Evolutionary conservation across 331 rosid species (phyloP).

Genomic region (Pyrus hybrid): DNA sequence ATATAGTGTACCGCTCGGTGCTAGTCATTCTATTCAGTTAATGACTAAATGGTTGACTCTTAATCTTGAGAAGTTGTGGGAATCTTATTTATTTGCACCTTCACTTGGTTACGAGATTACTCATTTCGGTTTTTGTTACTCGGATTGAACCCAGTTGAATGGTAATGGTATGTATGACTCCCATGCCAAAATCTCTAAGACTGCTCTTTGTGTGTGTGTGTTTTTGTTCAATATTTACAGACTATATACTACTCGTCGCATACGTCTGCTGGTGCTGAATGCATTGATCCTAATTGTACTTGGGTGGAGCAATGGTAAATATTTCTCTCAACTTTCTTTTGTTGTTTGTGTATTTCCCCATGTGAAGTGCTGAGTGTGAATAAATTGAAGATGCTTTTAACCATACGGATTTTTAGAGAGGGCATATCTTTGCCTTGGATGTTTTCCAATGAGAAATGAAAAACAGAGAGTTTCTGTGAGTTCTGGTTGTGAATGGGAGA

Average conservation of each 20-base stretch:
- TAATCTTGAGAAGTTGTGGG: background rate
- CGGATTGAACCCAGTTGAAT: background rate
- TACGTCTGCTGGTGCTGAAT: slow-evolving; percentile 93
- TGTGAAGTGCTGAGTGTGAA: background rate
- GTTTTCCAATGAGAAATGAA: background rate
- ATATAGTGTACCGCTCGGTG: background rate
- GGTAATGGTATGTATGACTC: background rate
- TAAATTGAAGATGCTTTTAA: background rate
- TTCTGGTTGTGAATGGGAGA: background rate
- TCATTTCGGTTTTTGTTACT: background rate
- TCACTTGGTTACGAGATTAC: background rate
- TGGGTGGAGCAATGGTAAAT: slow-evolving; percentile 98
- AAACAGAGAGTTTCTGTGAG: background rate
- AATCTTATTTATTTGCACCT: background rate
- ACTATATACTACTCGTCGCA: slow-evolving; percentile 80
- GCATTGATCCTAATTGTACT: slow-evolving; percentile 84
- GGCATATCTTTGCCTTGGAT: background rate
- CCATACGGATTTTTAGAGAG: background rate
- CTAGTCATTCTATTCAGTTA: no score
- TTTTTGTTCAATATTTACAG: slow-evolving; percentile 33
- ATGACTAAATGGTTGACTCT: no score
- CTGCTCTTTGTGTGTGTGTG: background rate
- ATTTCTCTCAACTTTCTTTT: background rate
- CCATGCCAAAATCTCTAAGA: background rate
- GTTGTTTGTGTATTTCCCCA: background rate